Percentiles rank a stretch among this genome's conserved stretches.
Conservation (phyloP, 495 filamentous ascomycete species). For the Tetracladium marchalianum region DNA sequence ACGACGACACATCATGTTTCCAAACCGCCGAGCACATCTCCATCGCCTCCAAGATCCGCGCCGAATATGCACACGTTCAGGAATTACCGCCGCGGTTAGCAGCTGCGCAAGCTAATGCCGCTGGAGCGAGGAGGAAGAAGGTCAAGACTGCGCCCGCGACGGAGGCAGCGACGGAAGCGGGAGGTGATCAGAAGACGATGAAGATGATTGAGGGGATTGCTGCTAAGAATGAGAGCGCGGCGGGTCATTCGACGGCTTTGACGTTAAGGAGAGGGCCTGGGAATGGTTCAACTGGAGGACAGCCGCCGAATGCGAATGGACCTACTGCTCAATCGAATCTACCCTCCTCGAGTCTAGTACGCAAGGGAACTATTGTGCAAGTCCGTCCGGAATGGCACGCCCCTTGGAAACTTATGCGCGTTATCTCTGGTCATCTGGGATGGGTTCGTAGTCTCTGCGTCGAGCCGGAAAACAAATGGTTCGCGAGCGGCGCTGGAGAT, state of each 20-base stretch:
- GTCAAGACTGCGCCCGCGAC: slow-evolving; percentile 27
- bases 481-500: slow-evolving; percentile 91
- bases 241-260: slow-evolving; percentile 48
- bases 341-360: slow-evolving; percentile 30
- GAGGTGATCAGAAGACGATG: slow-evolving; percentile 47
- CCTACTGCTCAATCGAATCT: slow-evolving; percentile 35
- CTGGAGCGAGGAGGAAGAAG: slow-evolving; percentile 43
- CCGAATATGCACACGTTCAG: slow-evolving; percentile 74
- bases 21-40: slow-evolving; percentile 36
- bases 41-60: slow-evolving; percentile 50
- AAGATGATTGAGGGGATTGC: slow-evolving; percentile 63
- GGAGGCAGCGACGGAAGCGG: slow-evolving; percentile 19
- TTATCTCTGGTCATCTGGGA: slow-evolving; percentile 92
- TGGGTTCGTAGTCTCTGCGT: slow-evolving; percentile 91
- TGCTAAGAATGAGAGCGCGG: slow-evolving; percentile 25
- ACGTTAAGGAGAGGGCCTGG: slow-evolving; percentile 28
- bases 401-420: slow-evolving; percentile 97
- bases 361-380: slow-evolving; percentile 43
- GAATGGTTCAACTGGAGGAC: slow-evolving; percentile 17
- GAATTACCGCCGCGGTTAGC: slow-evolving; percentile 79
- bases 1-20: slow-evolving; percentile 22
- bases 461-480: slow-evolving; percentile 96
- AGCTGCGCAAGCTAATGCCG: slow-evolving; percentile 67
- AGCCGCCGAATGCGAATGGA: slow-evolving; percentile 31
- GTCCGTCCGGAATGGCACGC: slow-evolving; percentile 87